Evolutionary conservation across 305 asterid species (phyloP), one percentile per base, ranked within the genome.

Genomic region (Salvia sclarea): DNA sequence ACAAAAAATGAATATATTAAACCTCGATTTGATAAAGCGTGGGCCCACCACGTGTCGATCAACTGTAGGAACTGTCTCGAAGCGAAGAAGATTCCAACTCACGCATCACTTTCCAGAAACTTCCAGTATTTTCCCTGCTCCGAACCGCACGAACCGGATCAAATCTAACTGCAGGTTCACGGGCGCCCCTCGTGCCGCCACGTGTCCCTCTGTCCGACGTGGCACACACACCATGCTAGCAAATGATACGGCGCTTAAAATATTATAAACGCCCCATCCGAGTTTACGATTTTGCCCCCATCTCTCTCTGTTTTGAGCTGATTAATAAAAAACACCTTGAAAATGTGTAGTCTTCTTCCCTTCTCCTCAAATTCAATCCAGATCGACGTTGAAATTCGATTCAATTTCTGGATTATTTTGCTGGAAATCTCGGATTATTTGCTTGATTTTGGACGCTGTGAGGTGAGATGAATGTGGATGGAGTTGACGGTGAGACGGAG

Each of bases 191-290:
- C 0, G 4, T 18, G 3, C 2, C 61, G 71, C 44, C 86, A 84
- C 84, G 84, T 84, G 86, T 73, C 80, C 75, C 13, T 3, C 17
- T 0, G 59, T 84, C 86, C 88, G 43, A 82, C 88, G 82, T 81
- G 90, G 84, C 87, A 64, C 76, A 45, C 66, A 21, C 57, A n/a
- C 2, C 56, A 63, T 65, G 80, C 79, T 54, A 64, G 87, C 75
- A 74, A 88, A 70, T 78, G 90, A 85, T 85, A 77, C 92, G 84
- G 68, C 75, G 63, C 41, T 3, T 10, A 13, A 31, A 21, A 17
- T 49, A 40, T 31, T 70, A 25, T n/a, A 75, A 20, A 54, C 61
- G 30, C 49, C 64, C 13, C 3, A 0, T 7, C 0, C 0, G 3
- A 18, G n/a, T 48, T 76, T 61, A 47, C 78, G 6, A 0, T 65